These are phyloP conservation scores for Dactylellina sp. DNA, from an alignment of 2,329 filamentous ascomycete genomes.

Conservation along the genomic window DNA sequence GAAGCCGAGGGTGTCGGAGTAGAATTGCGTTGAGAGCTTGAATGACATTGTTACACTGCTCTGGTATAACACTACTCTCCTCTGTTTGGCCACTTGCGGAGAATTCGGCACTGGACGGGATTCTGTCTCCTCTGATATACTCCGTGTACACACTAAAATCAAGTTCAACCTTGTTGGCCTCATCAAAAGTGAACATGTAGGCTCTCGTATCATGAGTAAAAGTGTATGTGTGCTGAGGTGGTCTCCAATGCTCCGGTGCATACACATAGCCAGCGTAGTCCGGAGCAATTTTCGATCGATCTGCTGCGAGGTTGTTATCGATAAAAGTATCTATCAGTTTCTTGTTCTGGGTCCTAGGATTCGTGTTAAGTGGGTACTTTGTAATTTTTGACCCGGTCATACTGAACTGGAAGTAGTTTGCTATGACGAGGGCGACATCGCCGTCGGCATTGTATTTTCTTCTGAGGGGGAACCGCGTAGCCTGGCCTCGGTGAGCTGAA, in stretches of 20 bases:
- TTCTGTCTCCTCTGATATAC: constrained; percentile 7
- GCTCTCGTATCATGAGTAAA: background rate
- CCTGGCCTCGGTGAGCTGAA: background rate
- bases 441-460: constrained; percentile 62
- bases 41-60: constrained; percentile 11
- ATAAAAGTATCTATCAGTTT: constrained; percentile 37
- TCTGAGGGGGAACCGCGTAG: constrained; percentile 62
- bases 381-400: constrained; percentile 67
- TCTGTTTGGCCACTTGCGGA: background rate
- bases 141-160: constrained; percentile 5
- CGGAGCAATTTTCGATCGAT: constrained; percentile 5
- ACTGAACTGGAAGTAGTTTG: constrained; percentile 65
- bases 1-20: constrained; percentile 19
- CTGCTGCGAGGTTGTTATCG: background rate
- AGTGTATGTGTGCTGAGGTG: background rate
- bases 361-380: constrained; percentile 64
- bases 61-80: constrained; percentile 37
- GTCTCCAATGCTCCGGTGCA: constrained; percentile 15
- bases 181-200: constrained; percentile 1
- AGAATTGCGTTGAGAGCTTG: constrained; percentile 43
- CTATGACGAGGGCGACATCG: constrained; percentile 63
- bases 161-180: background rate
- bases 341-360: constrained; percentile 15
- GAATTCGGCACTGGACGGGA: background rate
- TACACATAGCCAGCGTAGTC: constrained; percentile 33